phyloP scores from a whole-genome alignment of 2,329 filamentous ascomycete genomes.

The Chlorencoelia australis region DNA sequence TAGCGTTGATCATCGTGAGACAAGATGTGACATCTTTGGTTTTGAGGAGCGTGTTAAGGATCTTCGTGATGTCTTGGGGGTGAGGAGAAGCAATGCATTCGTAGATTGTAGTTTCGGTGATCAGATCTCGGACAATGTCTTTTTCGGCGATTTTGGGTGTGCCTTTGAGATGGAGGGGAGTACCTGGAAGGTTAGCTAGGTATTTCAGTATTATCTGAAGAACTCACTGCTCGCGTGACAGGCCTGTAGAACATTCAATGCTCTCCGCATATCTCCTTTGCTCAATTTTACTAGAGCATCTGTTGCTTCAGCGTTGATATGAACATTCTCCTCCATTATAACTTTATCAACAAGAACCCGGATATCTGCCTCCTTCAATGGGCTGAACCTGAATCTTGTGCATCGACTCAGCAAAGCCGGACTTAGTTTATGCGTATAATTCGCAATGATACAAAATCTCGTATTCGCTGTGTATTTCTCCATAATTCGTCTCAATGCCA shows the following conservation, averaged over 20 bases:
- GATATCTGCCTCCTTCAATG: constrained; percentile 82
- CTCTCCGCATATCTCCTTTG: constrained; percentile 92
- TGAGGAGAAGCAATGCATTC: constrained; percentile 95
- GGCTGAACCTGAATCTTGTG: constrained; percentile 90
- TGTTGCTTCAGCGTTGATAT: constrained; percentile 70
- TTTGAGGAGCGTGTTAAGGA: constrained; percentile 71
- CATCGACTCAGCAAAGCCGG: constrained; percentile 87
- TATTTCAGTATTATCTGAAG: background rate
- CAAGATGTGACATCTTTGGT: constrained; percentile 86
- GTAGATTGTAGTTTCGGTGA: constrained; percentile 88
- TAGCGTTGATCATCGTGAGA: constrained; percentile 73
- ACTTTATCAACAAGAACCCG: constrained; percentile 78
- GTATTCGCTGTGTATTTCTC: constrained; percentile 99
- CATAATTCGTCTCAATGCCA: constrained; percentile 95
- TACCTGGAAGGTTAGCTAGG: constrained; percentile 39
- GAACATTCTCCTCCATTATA: constrained; percentile 75
- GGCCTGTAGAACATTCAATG: constrained; percentile 90
- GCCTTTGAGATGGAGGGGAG: constrained; percentile 52
- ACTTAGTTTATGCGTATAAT: constrained; percentile 96
- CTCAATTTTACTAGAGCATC: constrained; percentile 78
- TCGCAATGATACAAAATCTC: constrained; percentile 95
- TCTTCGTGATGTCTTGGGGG: constrained; percentile 76
- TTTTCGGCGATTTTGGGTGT: constrained; percentile 49
- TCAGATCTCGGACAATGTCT: constrained; percentile 68
- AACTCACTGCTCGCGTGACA: constrained; percentile 82